A percentile compares a stretch with the other conserved stretches of the same genome.
These are phyloP conservation scores for Leccinum angustisporum DNA, from an alignment of 1,284 basidiomycete species.

Conservation along the genomic window DNA sequence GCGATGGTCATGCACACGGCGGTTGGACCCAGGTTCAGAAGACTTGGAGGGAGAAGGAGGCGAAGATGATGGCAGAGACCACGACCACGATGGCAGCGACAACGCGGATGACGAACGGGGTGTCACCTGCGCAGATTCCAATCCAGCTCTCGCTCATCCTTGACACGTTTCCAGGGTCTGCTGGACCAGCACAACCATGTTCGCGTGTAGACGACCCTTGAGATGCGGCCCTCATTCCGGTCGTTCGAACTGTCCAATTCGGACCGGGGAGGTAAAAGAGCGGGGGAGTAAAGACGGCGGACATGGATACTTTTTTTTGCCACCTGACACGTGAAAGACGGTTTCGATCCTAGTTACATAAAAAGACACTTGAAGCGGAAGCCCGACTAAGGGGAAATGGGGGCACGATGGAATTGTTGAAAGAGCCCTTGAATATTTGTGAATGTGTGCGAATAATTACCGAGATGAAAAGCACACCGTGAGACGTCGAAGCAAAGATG, in stretches of 20 bases:
- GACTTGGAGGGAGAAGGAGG: not conserved
- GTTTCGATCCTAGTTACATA: not conserved
- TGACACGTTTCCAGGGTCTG: not conserved
- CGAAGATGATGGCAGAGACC: not conserved
- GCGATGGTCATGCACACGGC: not conserved
- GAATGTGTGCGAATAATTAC: not conserved
- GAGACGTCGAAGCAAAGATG: not conserved
- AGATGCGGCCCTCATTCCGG: not conserved
- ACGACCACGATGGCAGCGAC: not conserved
- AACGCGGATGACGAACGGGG: not conserved
- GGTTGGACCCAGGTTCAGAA: not conserved
- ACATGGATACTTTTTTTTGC: not conserved
- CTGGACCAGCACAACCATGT: not conserved
- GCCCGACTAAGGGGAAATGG: constrained; percentile 11
- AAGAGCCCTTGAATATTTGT: constrained; percentile 5
- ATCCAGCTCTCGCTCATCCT: constrained; percentile 10
- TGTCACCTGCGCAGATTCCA: not conserved
- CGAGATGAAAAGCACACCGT: not conserved
- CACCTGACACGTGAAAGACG: not conserved
- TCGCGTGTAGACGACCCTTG: not conserved
- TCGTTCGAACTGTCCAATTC: not conserved
- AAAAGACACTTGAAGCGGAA: constrained; percentile 5
- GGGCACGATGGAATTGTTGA: constrained; percentile 15
- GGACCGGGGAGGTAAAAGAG: not conserved
- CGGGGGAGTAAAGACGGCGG: not conserved